These are phyloP conservation scores for Sphenostylis stenocarpa DNA, from an alignment of 306 rosid species.

Conservation along the genomic window DNA sequence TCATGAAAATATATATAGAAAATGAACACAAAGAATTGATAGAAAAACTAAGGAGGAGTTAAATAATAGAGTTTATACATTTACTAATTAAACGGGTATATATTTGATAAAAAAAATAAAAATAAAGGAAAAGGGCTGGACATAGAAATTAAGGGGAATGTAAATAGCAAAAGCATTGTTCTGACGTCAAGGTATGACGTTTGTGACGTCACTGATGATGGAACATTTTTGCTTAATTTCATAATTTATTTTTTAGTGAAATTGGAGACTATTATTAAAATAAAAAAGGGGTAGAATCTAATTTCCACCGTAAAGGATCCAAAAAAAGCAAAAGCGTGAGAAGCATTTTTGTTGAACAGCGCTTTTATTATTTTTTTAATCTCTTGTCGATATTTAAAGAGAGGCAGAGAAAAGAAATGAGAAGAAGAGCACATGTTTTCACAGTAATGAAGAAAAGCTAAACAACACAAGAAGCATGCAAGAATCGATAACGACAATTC, in stretches of 20 bases:
- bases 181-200: conserved; percentile 28
- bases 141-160: too few relatives aligned
- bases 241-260: background rate
- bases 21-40: too few relatives aligned
- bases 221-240: background rate
- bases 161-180: too few relatives aligned
- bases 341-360: conserved; percentile 18
- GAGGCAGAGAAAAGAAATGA: background rate
- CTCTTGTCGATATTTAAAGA: background rate
- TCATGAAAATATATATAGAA: too few relatives aligned
- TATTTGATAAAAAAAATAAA: too few relatives aligned
- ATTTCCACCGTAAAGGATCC: conserved; percentile 39
- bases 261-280: conserved; percentile 6
- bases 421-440: conserved; percentile 5
- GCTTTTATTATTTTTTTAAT: background rate
- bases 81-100: too few relatives aligned
- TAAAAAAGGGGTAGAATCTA: conserved; percentile 16
- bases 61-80: too few relatives aligned
- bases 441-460: conserved; percentile 11
- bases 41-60: too few relatives aligned
- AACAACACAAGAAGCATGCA: background rate
- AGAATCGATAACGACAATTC: conserved; percentile 9
- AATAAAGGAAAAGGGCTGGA: too few relatives aligned
- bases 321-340: conserved; percentile 32
- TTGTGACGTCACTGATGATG: conserved; percentile 9